phyloP scores from a whole-genome alignment of 108 stramenopile genomes.

The Cylindrotheca closterium region DNA sequence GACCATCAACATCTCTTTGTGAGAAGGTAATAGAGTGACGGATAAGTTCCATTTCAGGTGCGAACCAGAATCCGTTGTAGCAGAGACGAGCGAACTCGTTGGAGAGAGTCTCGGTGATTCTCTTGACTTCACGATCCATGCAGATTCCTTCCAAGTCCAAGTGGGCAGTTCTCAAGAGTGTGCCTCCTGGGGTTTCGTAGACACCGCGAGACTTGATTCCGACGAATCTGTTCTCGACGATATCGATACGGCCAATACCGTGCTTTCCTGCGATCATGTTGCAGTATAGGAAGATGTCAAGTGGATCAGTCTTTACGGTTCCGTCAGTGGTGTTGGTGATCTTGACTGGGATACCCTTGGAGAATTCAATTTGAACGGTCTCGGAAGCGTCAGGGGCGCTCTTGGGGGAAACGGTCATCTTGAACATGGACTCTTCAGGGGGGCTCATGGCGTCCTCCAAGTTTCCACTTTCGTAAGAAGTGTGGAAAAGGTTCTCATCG shows the following conservation, averaged over 20 bases:
- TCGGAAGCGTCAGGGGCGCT: conserved; percentile 85
- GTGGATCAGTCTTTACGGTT: conserved; percentile 86
- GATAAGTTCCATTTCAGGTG: conserved; percentile 98
- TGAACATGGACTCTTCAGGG: conserved; percentile 91
- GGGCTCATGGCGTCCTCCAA: conserved; percentile 89
- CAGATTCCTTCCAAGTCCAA: conserved; percentile 94
- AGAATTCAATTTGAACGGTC: conserved; percentile 85
- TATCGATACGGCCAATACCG: conserved; percentile 97
- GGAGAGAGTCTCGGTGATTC: conserved; percentile 90
- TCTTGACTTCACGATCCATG: conserved; percentile 98
- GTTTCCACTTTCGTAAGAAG: conserved; percentile 94
- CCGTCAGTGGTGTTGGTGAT: conserved; percentile 89
- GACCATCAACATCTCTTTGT: conserved; percentile 91
- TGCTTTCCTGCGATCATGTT: conserved; percentile 97
- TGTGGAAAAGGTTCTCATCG: conserved; percentile 99
- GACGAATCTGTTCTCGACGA: conserved; percentile 99
- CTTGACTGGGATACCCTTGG: conserved; percentile 93
- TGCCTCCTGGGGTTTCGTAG: conserved; percentile 99
- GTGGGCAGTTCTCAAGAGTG: conserved; percentile 94
- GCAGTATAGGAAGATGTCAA: conserved; percentile 95
- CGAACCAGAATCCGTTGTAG: conserved; percentile 99
- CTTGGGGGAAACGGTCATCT: conserved; percentile 91
- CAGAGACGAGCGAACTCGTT: conserved; percentile 93
- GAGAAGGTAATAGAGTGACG: conserved; percentile 82
- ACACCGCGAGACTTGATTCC: conserved; percentile 99